Evolutionary conservation across 2,329 filamentous ascomycete species (phyloP), one percentile per base, ranked within the genome.

Genomic region (Exophiala spinifera): DNA sequence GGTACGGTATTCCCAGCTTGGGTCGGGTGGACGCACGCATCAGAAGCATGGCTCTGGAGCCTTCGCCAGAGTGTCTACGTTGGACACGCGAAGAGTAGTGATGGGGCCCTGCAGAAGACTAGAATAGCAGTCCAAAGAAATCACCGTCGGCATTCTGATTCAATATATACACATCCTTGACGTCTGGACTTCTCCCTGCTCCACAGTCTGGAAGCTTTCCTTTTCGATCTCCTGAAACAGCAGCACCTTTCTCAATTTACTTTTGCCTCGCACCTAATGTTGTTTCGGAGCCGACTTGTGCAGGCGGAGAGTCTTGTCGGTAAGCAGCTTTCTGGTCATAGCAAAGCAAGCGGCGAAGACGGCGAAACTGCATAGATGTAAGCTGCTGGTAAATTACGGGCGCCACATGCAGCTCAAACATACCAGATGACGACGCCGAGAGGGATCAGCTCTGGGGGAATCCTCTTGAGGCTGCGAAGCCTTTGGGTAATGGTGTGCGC

Each of bases 401-500:
- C 46, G 25, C 10, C 15, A 36, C 13, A 23, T 48, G 20, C 19
- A 42, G 33, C 42, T 46, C 53, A 19, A 33, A 74, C 89, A 72
- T 91, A 92, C 77, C 79, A 83, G 69, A 97, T 86, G 75, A 97
- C 94, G 65, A 94, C 77, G 73, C 88, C 91, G 67, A 99, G 87
- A 69, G 94, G 94, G 66, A 91, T 84, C 82, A 99, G 82, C 82
- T 99, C 94, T 65, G 90, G 85, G 65, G 94, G 94, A 70, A 97
- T 87, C 77, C 86, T 85, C 82, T 88, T 91, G 70, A 96, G 81
- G 72, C 85, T 87, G 72, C 91, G 88, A 68, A 99, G 81, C 72
- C 92, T 89, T 80, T 97, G 94, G 64, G 92, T 96, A 75, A 97
- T 85, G 68, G 92, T 96, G 79, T 97, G 94, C 72, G 90, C 94